Evolutionary conservation across 345 rosid species (phyloP).

Genomic region (Citrus sp.): DNA sequence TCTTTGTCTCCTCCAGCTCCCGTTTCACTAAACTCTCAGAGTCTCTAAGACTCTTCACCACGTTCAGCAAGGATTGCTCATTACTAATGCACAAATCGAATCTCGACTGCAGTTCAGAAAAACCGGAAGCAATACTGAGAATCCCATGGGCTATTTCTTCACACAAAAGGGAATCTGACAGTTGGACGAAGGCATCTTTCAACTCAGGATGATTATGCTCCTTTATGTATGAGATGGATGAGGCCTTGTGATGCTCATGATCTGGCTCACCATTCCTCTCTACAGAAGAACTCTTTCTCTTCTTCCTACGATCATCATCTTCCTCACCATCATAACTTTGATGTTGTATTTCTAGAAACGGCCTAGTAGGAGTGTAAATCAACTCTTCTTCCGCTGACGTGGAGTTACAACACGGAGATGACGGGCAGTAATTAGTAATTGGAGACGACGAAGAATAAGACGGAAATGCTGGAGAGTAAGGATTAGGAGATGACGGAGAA

Average conservation of each 20-base stretch:
- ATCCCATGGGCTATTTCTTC: not conserved
- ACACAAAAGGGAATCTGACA: not conserved
- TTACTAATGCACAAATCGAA: not conserved
- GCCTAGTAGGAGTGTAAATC: too few relatives aligned
- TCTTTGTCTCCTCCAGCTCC: not conserved
- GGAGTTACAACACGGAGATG: not conserved
- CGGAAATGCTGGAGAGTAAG: not conserved
- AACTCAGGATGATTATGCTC: not conserved
- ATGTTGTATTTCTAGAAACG: too few relatives aligned
- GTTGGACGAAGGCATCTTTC: not conserved
- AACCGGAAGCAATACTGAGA: not conserved
- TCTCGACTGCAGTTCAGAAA: not conserved
- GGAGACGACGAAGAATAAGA: not conserved
- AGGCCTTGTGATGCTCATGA: not conserved
- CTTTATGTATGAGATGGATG: not conserved
- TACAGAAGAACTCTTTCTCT: not conserved
- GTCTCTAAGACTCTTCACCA: not conserved
- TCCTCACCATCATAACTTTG: too few relatives aligned
- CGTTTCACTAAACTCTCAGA: not conserved
- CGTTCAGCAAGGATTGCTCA: not conserved
- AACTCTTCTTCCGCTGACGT: too few relatives aligned
- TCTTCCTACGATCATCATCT: not conserved
- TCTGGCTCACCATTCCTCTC: not conserved
- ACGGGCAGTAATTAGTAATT: not conserved
- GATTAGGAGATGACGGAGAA: not conserved